Evolutionary conservation across 352 stramenopile species (phyloP), one percentile per base, ranked within the genome.

Genomic region (Globisporangium echinulatum): DNA sequence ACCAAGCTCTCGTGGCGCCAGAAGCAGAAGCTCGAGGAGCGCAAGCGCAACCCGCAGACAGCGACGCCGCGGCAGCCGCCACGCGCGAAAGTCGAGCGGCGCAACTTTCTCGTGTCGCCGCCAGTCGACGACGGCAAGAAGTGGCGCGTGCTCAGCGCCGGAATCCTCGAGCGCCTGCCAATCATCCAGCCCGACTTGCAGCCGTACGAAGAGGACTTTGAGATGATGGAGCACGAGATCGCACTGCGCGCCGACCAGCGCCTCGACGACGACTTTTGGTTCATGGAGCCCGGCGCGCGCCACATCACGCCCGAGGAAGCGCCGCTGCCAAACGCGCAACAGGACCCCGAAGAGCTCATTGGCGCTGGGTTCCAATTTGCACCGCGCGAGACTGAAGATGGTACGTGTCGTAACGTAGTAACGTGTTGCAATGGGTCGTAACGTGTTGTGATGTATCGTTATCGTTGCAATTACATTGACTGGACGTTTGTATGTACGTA

Each of bases 201-300:
- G 62, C 69, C 86, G 63, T 94, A 82, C 77, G 82, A 90, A 58
- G 58, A 84, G 63, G 84, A 90, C 61, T 88, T 79, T 48, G 72
- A 82, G 59, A 70, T 80, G 52, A 82, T 92, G 77, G 63, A 86
- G 63, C 81, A 92, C 65, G 83, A 92, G 67, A 88, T 88, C 59
- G 69, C 67, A 33, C 69, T 94, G 44, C 82, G 82, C n/a, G 68
- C 85, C 38, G 79, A 85, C 64, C 81, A 91, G 80, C 71, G 84
- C 48, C 50, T 94, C 39, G 81, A 90, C 48, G 79, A 92, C 43
- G 82, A 87, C 50, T 94, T 94, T 57, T 94, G 84, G 84, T 90
- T 89, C 69, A 87, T 87, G 72, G 84, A 94, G 60, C 79, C 84
- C 1, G 84, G 84, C 3, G 64, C 78, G 39, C 76, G 63, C 53